A percentile compares a stretch with the other conserved stretches of the same genome.
These are phyloP conservation scores for Mucor saturninus DNA, from an alignment of 371 early-diverging fungal genomes.

Conservation along the genomic window DNA sequence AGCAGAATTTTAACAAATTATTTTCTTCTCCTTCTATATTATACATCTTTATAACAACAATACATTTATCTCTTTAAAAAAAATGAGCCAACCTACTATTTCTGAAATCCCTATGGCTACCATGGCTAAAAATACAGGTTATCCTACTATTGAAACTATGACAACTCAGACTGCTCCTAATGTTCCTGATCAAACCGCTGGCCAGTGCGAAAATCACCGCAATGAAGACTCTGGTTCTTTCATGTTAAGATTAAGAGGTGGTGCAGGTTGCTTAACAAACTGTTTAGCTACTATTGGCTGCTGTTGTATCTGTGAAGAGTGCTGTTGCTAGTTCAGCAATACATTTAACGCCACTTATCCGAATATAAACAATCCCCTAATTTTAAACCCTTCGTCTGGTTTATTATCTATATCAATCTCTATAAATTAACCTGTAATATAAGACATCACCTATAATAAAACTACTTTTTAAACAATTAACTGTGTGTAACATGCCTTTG, in stretches of 20 bases:
- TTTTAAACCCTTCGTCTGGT: too few species aligned
- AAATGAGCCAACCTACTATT: slow-evolving; percentile 9
- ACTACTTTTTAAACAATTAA: too few species aligned
- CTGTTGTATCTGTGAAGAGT: slow-evolving; percentile 34
- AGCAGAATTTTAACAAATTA: neutral
- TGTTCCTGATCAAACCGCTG: slow-evolving; percentile 4
- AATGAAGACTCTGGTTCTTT: slow-evolving; percentile 13
- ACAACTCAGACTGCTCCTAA: slow-evolving; percentile 8
- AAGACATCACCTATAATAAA: too few species aligned
- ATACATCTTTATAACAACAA: neutral
- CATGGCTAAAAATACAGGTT: slow-evolving; percentile 12
- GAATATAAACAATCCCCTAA: too few species aligned
- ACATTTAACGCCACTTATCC: too few species aligned
- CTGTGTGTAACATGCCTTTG: too few species aligned
- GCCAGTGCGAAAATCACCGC: slow-evolving; percentile 8
- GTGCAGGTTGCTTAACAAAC: slow-evolving; percentile 37
- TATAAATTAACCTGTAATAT: too few species aligned
- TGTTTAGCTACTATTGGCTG: slow-evolving; percentile 40
- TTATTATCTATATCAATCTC: too few species aligned
- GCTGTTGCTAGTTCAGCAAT: slow-evolving; percentile 20
- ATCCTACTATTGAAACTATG: slow-evolving; percentile 27
- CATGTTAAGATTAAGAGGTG: slow-evolving; percentile 30
- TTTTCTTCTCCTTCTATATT: neutral
- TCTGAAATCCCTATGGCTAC: slow-evolving; percentile 15
- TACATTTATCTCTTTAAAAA: neutral